Percentiles rank a stretch among this genome's conserved stretches.
Conservation (phyloP, 805 yeast genomes). For the Danielia reshetovae region DNA sequence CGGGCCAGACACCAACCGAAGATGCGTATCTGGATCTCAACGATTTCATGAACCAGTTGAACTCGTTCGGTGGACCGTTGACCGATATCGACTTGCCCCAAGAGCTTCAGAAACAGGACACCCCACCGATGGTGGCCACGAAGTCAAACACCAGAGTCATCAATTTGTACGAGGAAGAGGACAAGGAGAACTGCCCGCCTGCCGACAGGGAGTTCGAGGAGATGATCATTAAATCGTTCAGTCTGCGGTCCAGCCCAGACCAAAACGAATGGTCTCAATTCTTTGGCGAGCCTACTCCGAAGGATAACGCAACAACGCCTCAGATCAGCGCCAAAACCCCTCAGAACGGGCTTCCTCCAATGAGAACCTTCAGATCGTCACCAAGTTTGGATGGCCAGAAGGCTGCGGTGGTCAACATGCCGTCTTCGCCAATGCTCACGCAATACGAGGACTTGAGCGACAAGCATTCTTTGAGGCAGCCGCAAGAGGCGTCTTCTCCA, state of each 20-base stretch:
- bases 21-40: constrained; percentile 31
- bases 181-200: constrained; percentile 27
- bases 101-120: constrained; percentile 21
- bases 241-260: constrained; percentile 33
- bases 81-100: constrained; percentile 43
- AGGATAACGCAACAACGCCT: constrained; percentile 23
- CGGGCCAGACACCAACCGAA: constrained; percentile 9
- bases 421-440: constrained; percentile 37
- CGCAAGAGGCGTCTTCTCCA: constrained; percentile 25
- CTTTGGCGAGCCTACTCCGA: constrained; percentile 41
- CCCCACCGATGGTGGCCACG: constrained; percentile 51
- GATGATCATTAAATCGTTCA: constrained; percentile 23
- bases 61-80: constrained; percentile 40
- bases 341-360: constrained; percentile 27
- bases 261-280: constrained; percentile 44
- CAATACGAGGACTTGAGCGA: constrained; percentile 9
- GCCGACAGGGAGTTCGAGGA: constrained; percentile 18
- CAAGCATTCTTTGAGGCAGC: constrained; percentile 9
- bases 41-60: constrained; percentile 38
- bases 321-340: constrained; percentile 16
- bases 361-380: constrained; percentile 28
- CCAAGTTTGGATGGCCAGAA: constrained; percentile 20
- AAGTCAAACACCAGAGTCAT: constrained; percentile 52
- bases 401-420: constrained; percentile 31
- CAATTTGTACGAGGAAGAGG: constrained; percentile 42